Conservation (phyloP, 441 rosid genomes). For the Eruca vesicaria region DNA sequence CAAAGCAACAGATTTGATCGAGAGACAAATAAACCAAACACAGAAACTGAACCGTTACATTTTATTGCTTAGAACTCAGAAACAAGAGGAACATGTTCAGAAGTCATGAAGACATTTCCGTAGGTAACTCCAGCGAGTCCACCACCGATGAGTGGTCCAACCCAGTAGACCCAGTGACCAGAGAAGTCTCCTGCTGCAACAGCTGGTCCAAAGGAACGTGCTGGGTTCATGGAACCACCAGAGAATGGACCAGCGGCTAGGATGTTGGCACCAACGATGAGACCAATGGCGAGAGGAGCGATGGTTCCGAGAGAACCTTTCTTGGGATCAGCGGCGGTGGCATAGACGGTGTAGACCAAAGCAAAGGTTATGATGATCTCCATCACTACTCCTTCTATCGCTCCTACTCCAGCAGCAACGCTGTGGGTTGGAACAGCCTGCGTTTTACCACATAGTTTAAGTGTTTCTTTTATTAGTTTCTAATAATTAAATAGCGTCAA, state of each 20-base stretch:
- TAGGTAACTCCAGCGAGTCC: conserved; percentile 80
- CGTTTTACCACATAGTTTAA: conserved; percentile 11
- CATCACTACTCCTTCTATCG: conserved; percentile 81
- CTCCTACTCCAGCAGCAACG: conserved; percentile 74
- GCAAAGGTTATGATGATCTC: conserved; percentile 86
- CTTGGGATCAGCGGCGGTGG: conserved; percentile 95
- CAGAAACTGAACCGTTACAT: conserved; percentile 10
- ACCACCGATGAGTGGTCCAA: conserved; percentile 84
- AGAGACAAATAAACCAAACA: conserved; percentile 11
- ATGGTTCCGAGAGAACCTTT: conserved; percentile 83
- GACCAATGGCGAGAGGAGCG: conserved; percentile 87
- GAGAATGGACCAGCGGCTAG: conserved; percentile 94
- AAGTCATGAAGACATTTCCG: conserved; percentile 54
- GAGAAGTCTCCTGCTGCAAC: too few relatives aligned
- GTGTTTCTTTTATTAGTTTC: conserved; percentile 8
- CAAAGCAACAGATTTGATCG: not conserved
- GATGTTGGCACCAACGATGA: conserved; percentile 94
- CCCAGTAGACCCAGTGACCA: too few relatives aligned
- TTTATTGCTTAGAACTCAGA: conserved; percentile 30
- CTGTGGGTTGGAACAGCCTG: conserved; percentile 77
- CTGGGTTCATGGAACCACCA: too few relatives aligned
- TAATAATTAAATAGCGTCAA: not conserved
- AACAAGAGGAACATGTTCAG: conserved; percentile 54
- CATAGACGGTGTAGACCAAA: conserved; percentile 86
- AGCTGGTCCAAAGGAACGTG: too few relatives aligned